phyloP scores from a whole-genome alignment of 2,329 filamentous ascomycete genomes.

The Cadophora luteo-olivacea region DNA sequence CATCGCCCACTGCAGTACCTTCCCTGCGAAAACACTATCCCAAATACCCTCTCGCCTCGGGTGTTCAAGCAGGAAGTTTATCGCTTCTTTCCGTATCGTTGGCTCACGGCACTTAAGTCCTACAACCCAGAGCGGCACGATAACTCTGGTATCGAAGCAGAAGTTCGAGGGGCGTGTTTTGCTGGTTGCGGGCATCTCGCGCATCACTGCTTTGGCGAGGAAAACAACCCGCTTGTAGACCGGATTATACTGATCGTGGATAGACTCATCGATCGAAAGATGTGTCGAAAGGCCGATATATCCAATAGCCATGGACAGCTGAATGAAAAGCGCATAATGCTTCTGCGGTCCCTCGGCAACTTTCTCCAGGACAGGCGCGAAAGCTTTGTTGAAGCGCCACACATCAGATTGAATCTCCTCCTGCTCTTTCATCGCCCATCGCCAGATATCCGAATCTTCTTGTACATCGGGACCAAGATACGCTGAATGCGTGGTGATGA shows the following conservation, averaged over 20 bases:
- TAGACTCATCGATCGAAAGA: constrained; percentile 28
- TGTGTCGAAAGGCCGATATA: constrained; percentile 27
- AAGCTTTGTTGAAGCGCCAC: constrained; percentile 30
- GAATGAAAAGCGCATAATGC: constrained; percentile 29
- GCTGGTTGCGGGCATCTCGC: constrained; percentile 20
- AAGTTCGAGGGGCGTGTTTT: constrained; percentile 48
- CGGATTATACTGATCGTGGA: constrained; percentile 32
- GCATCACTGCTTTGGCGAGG: constrained; percentile 28
- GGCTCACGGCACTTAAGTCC: constrained; percentile 68
- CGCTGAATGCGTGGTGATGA: constrained; percentile 29
- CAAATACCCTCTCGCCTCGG: constrained; percentile 68
- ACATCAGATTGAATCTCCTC: constrained; percentile 30
- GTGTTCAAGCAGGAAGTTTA: constrained; percentile 63
- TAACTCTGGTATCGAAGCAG: constrained; percentile 66
- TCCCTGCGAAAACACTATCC: constrained; percentile 34
- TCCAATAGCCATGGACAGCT: constrained; percentile 27
- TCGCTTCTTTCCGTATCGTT: constrained; percentile 62
- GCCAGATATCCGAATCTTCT: constrained; percentile 29
- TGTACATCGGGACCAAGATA: constrained; percentile 23
- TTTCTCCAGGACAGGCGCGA: constrained; percentile 22
- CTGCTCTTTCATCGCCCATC: constrained; percentile 29
- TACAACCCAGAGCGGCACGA: constrained; percentile 69
- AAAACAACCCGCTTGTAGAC: constrained; percentile 27
- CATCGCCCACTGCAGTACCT: constrained; percentile 31
- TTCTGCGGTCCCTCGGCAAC: constrained; percentile 23